Evolutionary conservation across 2,329 filamentous ascomycete species (phyloP).

Genomic region (Penicillium sp.): DNA sequence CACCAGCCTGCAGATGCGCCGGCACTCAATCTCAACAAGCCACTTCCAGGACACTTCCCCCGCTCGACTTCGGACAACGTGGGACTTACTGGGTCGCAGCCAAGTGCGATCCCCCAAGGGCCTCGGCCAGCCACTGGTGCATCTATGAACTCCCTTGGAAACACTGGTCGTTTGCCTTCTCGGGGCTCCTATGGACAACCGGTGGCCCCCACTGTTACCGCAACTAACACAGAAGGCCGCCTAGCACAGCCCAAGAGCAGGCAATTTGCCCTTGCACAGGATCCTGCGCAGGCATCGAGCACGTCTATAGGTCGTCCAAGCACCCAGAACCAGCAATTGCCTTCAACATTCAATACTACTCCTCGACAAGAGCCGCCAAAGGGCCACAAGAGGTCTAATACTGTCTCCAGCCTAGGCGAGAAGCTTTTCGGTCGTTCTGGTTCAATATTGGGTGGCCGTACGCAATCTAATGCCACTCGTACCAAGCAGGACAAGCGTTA

Average conservation of each 20-base stretch:
- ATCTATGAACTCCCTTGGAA: slow-evolving; percentile 66
- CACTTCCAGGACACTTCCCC: slow-evolving; percentile 52
- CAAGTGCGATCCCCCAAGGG: slow-evolving; percentile 44
- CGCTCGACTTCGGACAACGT: slow-evolving; percentile 60
- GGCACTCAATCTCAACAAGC: slow-evolving; percentile 31
- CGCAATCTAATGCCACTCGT: slow-evolving; percentile 39
- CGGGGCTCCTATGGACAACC: slow-evolving; percentile 85
- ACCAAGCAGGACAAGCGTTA: slow-evolving; percentile 65
- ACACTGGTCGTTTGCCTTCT: slow-evolving; percentile 64
- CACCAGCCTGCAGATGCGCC: slow-evolving; percentile 9
- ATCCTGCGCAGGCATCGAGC: slow-evolving; percentile 51
- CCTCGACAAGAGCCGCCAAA: slow-evolving; percentile 50
- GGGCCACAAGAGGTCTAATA: slow-evolving; percentile 68
- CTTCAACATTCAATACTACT: slow-evolving; percentile 59
- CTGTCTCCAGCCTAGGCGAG: slow-evolving; percentile 77
- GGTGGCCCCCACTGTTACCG: slow-evolving; percentile 78
- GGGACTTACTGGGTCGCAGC: slow-evolving; percentile 49
- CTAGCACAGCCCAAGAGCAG: slow-evolving; percentile 78
- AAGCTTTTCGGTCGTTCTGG: slow-evolving; percentile 82
- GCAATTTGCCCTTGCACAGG: slow-evolving; percentile 65
- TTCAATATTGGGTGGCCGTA: slow-evolving; percentile 70
- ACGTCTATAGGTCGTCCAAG: slow-evolving; percentile 62
- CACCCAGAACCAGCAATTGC: slow-evolving; percentile 56
- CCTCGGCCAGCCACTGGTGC: slow-evolving; percentile 76
- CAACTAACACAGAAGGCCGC: slow-evolving; percentile 83